Percentiles rank a stretch among this genome's conserved stretches.
These are phyloP conservation scores for Xylariales sp. DNA, from an alignment of 2,329 filamentous ascomycete species.

Conservation along the genomic window DNA sequence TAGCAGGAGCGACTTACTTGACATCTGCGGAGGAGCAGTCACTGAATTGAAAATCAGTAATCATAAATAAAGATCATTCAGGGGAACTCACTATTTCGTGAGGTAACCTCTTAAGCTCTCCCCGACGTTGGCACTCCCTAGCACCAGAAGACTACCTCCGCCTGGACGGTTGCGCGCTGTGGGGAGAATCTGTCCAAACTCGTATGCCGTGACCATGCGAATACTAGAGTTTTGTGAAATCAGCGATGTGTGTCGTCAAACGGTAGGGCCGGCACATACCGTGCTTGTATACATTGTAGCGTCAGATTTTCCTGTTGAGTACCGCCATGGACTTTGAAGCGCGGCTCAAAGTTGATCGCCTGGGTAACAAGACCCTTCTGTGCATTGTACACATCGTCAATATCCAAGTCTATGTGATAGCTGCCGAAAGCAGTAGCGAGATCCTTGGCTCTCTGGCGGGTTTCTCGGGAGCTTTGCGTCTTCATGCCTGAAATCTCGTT, in stretches of 20 bases:
- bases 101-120: slow-evolving; percentile 41
- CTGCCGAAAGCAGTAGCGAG: slow-evolving; percentile 60
- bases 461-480: slow-evolving; percentile 62
- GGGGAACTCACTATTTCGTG: too few relatives aligned
- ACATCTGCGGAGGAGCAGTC: not conserved
- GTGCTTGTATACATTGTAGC: slow-evolving; percentile 65
- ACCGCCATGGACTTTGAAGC: slow-evolving; percentile 60
- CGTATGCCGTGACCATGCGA: slow-evolving; percentile 61
- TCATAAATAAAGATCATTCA: too few relatives aligned
- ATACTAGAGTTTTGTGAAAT: too few relatives aligned
- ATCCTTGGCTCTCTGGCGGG: slow-evolving; percentile 58
- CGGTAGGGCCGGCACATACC: too few relatives aligned
- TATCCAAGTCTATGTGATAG: slow-evolving; percentile 70
- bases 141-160: slow-evolving; percentile 58
- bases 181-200: slow-evolving; percentile 59
- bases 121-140: slow-evolving; percentile 63
- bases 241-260: too few relatives aligned
- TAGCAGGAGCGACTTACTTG: too few relatives aligned
- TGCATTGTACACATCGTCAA: slow-evolving; percentile 62
- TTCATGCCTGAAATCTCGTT: too few relatives aligned
- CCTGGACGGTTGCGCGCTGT: slow-evolving; percentile 51
- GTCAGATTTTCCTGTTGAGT: slow-evolving; percentile 56
- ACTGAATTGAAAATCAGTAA: too few relatives aligned
- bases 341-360: slow-evolving; percentile 52
- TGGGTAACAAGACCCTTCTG: slow-evolving; percentile 54